Percentiles rank a stretch among this genome's conserved stretches.
phyloP scores from a whole-genome alignment of 179 eudicot species.

The Amaranthus tricolor region DNA sequence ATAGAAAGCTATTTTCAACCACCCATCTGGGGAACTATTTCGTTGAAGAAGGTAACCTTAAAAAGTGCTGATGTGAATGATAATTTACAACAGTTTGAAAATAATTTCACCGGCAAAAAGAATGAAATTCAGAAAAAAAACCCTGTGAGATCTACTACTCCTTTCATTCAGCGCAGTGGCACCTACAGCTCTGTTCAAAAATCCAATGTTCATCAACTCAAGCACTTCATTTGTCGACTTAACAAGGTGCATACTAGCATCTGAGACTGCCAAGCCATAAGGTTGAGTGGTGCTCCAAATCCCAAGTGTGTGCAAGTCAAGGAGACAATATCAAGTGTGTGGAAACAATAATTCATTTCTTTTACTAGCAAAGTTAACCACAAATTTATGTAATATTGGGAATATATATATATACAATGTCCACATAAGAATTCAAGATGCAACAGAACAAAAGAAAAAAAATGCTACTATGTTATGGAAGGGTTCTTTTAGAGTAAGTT shows the following conservation, averaged over 20 bases:
- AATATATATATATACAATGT: not conserved
- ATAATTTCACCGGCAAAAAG: not conserved
- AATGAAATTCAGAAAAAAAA: constrained; percentile 18
- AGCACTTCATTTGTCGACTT: constrained; percentile 82
- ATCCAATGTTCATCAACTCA: constrained; percentile 83
- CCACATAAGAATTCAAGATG: not conserved
- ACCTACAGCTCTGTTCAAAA: constrained; percentile 92
- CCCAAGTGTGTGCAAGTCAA: constrained; percentile 91
- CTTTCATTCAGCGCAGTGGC: constrained; percentile 97
- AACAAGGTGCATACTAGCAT: constrained; percentile 92
- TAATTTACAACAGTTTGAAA: not conserved
- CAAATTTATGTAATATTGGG: not conserved
- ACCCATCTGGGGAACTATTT: not conserved
- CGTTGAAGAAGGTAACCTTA: not conserved
- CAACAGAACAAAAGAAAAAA: not conserved
- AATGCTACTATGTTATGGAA: not conserved
- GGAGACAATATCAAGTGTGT: constrained; percentile 32
- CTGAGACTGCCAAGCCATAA: constrained; percentile 93
- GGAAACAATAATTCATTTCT: not conserved
- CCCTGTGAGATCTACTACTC: constrained; percentile 99
- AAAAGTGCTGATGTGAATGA: not conserved
- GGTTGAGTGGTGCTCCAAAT: constrained; percentile 86
- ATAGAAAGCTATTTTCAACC: not conserved
- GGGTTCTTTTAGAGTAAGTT: not conserved
- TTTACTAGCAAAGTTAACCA: not conserved